phyloP scores from a whole-genome alignment of 176 grass and related monocot species.

The Puccinellia tenuiflora region DNA sequence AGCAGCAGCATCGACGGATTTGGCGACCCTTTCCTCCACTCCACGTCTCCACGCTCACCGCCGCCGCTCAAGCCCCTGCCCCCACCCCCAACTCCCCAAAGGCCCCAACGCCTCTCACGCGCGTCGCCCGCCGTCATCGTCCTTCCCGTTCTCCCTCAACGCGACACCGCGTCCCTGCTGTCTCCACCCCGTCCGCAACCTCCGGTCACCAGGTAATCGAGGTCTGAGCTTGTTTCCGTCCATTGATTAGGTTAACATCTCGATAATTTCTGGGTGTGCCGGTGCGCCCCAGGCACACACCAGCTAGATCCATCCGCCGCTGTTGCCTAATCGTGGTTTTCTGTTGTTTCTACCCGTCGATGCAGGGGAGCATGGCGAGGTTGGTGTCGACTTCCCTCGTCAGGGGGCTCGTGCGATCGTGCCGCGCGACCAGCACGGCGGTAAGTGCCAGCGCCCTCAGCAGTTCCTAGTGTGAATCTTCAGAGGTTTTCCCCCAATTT shows the following conservation, averaged over 20 bases:
- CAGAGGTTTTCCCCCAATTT: background rate
- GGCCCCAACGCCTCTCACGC: background rate
- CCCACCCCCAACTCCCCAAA: background rate
- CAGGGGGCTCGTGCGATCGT: conserved; percentile 40
- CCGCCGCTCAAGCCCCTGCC: background rate
- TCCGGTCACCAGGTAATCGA: background rate
- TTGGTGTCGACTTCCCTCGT: conserved; percentile 24
- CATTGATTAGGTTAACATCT: background rate
- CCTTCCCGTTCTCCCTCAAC: background rate
- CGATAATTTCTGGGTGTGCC: background rate
- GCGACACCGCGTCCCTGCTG: background rate
- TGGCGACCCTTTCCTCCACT: no score
- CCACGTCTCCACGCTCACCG: no score
- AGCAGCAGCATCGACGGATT: no score
- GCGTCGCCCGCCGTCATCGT: background rate
- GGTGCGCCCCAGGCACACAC: background rate
- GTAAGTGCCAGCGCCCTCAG: conserved; percentile 7
- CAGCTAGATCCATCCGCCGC: background rate
- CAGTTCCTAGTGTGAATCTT: background rate
- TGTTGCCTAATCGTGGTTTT: background rate
- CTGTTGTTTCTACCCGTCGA: background rate
- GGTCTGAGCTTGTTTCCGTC: background rate
- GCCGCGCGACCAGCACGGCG: conserved; percentile 2
- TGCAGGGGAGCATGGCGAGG: conserved; percentile 44
- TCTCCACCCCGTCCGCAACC: background rate